Base-by-base conservation (phyloP, 2,329 filamentous ascomycete genomes). In the Sporothrix curviconia region DNA sequence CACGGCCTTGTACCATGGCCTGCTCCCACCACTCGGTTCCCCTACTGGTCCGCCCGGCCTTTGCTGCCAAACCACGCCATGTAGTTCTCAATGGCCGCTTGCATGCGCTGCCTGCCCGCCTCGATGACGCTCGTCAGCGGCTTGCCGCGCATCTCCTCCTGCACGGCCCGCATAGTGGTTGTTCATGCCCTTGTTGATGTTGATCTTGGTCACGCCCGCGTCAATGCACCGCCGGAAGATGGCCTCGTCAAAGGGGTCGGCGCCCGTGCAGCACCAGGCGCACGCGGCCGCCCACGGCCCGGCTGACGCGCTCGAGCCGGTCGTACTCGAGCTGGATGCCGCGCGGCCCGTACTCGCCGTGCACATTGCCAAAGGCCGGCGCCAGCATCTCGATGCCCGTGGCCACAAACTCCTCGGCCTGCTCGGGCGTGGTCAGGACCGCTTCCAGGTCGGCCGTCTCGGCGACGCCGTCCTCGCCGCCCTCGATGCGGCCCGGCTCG, bases 301-400 rank as follows among this genome's bases (percentile, higher is more conserved):
- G 64, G 63, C 74, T 72, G 63, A 79, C 76, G 17, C 64, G 68
- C n/a, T 72, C 67, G 3, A 82, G 70, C 3, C 73, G 67, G 28
- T 72, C 80, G 67, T 82, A 86, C 65, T 87, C 84, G 17, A 87
- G 69, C 67, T 78, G 74, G 24, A 84, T 81, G 0, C 86, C 86
- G 15, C 80, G 71, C 0, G 82, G 78, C 0, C 86, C 86, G 69
- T 90, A 90, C 64, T 84, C 81, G 6, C 87, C 87, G 70, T 90
- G 87, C 44, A 90, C 83, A 65, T 90, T 90, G 3, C 87, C 87
- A 71, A 90, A 89, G 0, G 85, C 85, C 0, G 87, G 87, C 3
- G 87, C 87, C 14, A 91, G 73, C 73, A 85, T 86, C 65, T 90
- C 84, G 65, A 90, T 87, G 0, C 86, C 87, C 11, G 85, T 87